These are phyloP conservation scores for Aureobasidium uvarum DNA, from an alignment of 2,329 filamentous ascomycete species.

Conservation along the genomic window DNA sequence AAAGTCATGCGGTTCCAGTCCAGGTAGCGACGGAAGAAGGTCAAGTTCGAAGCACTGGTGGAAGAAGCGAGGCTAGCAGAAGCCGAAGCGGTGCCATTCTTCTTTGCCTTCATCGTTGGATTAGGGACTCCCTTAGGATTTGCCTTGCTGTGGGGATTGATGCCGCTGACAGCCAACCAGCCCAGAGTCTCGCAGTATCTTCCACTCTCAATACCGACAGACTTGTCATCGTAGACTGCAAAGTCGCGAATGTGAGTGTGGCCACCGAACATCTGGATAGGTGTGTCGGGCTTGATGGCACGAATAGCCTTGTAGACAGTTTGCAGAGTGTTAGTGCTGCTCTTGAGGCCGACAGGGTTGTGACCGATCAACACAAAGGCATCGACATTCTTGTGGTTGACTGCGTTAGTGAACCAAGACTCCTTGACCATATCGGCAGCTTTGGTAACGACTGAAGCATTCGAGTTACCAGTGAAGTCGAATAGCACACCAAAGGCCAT, in stretches of 20 bases:
- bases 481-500: conserved; percentile 55
- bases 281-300: conserved; percentile 55
- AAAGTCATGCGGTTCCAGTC: conserved; percentile 68
- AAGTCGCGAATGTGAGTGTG: conserved; percentile 66
- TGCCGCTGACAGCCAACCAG: conserved; percentile 63
- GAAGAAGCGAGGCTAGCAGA: conserved; percentile 29
- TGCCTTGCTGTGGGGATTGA: conserved; percentile 48
- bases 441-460: conserved; percentile 60
- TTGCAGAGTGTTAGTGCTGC: conserved; percentile 43
- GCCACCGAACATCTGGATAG: conserved; percentile 65
- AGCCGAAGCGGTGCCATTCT: conserved; percentile 42
- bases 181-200: conserved; percentile 67
- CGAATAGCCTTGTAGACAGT: conserved; percentile 61
- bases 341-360: conserved; percentile 53
- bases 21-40: conserved; percentile 26
- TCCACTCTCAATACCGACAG: conserved; percentile 61
- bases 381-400: conserved; percentile 60
- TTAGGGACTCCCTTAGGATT: conserved; percentile 46
- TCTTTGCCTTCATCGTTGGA: conserved; percentile 43
- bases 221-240: conserved; percentile 60
- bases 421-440: conserved; percentile 54
- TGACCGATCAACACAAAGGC: conserved; percentile 64
- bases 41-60: conserved; percentile 20
- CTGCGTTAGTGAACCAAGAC: conserved; percentile 59
- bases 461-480: conserved; percentile 57